These are phyloP conservation scores for Phytophthora aleatoria DNA, from an alignment of 352 stramenopile species.

Conservation along the genomic window DNA sequence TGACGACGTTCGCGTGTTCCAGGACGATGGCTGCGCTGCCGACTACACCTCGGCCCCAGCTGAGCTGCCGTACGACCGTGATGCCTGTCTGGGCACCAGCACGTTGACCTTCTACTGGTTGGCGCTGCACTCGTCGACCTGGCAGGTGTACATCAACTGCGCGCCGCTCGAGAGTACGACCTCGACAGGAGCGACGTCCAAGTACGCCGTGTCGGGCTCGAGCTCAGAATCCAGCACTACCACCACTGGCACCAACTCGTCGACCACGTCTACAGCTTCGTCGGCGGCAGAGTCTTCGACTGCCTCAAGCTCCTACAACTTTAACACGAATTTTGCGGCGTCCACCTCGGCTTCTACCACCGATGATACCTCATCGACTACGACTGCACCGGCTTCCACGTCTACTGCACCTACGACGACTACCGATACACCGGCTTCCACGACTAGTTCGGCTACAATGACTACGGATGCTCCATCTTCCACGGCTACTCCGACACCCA, in stretches of 20 bases:
- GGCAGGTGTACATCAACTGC: conserved; percentile 59
- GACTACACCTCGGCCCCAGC: conserved; percentile 34
- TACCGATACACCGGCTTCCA: not conserved
- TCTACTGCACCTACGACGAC: not conserved
- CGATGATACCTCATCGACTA: conserved; percentile 6
- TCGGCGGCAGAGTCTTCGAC: conserved; percentile 5
- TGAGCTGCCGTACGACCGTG: conserved; percentile 40
- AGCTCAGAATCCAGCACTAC: conserved; percentile 14
- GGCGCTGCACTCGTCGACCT: conserved; percentile 40
- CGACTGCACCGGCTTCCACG: conserved; percentile 2
- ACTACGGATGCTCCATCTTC: conserved; percentile 6
- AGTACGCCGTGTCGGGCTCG: conserved; percentile 24
- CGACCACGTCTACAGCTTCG: not conserved
- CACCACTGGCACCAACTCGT: conserved; percentile 3
- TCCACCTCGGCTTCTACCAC: conserved; percentile 19
- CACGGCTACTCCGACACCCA: conserved; percentile 1
- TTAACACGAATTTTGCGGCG: conserved; percentile 17
- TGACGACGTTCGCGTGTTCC: conserved; percentile 28
- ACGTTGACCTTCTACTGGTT: conserved; percentile 47
- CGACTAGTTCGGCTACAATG: not conserved
- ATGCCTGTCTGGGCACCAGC: conserved; percentile 31
- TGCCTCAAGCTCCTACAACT: conserved; percentile 13
- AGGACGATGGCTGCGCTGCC: conserved; percentile 21
- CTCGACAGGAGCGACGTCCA: conserved; percentile 29
- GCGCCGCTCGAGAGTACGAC: conserved; percentile 28